Base-by-base conservation (phyloP, 1,284 basidiomycete genomes). In the Microbotryum intermedium region DNA sequence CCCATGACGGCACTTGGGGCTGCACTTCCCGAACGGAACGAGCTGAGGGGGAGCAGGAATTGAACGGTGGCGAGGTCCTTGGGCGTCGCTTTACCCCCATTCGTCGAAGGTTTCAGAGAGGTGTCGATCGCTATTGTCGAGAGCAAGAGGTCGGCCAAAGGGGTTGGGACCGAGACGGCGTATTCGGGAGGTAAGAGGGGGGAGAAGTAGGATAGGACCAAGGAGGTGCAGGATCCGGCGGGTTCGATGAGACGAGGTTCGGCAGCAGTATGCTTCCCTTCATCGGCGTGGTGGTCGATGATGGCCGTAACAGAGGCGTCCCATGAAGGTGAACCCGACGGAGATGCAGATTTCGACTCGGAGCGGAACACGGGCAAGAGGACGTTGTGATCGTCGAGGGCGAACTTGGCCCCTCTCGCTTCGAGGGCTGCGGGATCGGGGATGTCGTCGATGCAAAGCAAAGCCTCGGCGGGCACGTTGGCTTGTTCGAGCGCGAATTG, bases 241-340 rank as follows among this genome's bases (percentile, higher is more conserved):
- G 82, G 81, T 47, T 76, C 73, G 58, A 95, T 80, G 55, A 83
- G 75, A 21, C 91, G 82, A 3, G 87, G 84, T 11, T 79, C 73
- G 0, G 90, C 88, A 1, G 28, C 59, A 6, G 72, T 72, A 72
- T 94, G 83, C 3, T 80, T 76, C 0, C 81, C 80, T 68, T 93
- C 92, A 75, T 97, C 92, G 47, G 82, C 84, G 74, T 98, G 93
- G 73, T 98, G 94, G 74, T 98, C 94, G n/a, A 98, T 77, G 55
- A 97, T 79, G 3, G 86, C 84, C 1, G 83, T 78, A 6, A 97
- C 90, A 10, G 75, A 74, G 8, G 69, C 59, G 26, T 74, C 72
- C 34, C 34, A 39, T 39, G 34, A 18, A 11, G 7, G 79, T 39
- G 4, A 16, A 1, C 34, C 34, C 18, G 34, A 18, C 18, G 10